Conservation (phyloP, 2,329 filamentous ascomycete species). For the Trichoderma pleuroti region DNA sequence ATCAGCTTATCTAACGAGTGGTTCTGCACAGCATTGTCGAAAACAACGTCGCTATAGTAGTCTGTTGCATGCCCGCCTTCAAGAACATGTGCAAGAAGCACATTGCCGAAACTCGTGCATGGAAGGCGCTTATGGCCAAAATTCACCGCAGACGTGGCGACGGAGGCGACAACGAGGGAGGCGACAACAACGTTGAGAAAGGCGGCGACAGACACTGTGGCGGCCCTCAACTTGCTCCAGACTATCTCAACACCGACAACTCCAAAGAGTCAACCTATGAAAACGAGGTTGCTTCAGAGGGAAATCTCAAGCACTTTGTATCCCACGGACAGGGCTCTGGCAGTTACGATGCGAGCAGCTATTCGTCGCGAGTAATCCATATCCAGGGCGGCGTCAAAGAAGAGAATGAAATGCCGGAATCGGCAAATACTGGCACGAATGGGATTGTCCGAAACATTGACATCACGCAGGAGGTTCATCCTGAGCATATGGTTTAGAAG, state of each 20-base stretch:
- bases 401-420: not conserved
- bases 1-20: not conserved
- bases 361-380: not conserved
- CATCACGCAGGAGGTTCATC: conserved; percentile 1
- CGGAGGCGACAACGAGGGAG: not conserved
- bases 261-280: not conserved
- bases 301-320: not conserved
- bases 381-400: not conserved
- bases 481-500: not conserved
- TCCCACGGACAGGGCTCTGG: not conserved
- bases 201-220: not conserved
- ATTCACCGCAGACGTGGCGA: not conserved
- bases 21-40: conserved; percentile 18
- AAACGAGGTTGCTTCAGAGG: not conserved
- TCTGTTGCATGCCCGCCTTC: conserved; percentile 22
- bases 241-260: not conserved
- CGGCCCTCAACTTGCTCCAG: not conserved
- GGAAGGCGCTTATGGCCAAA: not conserved
- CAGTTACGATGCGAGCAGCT: not conserved
- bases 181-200: not conserved
- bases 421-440: not conserved
- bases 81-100: conserved; percentile 2
- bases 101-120: not conserved
- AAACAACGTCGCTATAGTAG: conserved; percentile 22
- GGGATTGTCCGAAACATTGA: not conserved